Evolutionary conservation across 345 rosid species (phyloP), one percentile per base, ranked within the genome.

Genomic region (Punica granatum): DNA sequence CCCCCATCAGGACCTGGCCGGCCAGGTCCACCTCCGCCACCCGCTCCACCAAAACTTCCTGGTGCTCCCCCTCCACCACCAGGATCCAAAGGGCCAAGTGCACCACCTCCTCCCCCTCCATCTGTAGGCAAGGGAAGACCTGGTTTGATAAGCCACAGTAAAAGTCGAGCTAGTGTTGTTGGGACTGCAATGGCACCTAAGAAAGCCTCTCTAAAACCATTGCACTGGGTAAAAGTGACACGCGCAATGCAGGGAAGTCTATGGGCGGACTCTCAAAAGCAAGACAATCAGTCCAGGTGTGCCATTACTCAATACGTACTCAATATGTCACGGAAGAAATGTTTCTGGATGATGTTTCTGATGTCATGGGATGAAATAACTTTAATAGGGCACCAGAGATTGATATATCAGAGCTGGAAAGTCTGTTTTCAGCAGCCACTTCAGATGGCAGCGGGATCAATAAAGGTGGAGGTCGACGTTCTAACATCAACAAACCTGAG

Each of bases 221-320:
- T 90, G 62, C 97, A 93, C 79, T 93, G 98, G 98, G 91, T 86
- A 36, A 93, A 93, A 87, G 97, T 93, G 66, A 89, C 95, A 65
- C 86, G 97, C 69, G 82, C 97, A 72, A 66, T 83, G 82, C 88
- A 86, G 80, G 98, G 98, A 65, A 93, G 97, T 84, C 75, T 93
- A 72, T 93, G 98, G 98, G 98, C 94, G 69, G 98, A 93, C 77
- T 80, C 90, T 70, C 89, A 80, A 69, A 84, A 90, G 72, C 92
- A 89, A 70, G 97, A 93, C 68, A 82, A 82, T 79, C 84, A 85
- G 33, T 80, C 94, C 73, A 84, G 97, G 98, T 89, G 65, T 33
- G 80, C 81, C 62, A 58, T 68, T 69, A 37, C 68, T 61, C 9
- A 60, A 73, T 56, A 39, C 26, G 46, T 42, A 33, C 32, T 15